phyloP scores from a whole-genome alignment of 2,329 filamentous ascomycete genomes.

The Lecanicillium sp. region DNA sequence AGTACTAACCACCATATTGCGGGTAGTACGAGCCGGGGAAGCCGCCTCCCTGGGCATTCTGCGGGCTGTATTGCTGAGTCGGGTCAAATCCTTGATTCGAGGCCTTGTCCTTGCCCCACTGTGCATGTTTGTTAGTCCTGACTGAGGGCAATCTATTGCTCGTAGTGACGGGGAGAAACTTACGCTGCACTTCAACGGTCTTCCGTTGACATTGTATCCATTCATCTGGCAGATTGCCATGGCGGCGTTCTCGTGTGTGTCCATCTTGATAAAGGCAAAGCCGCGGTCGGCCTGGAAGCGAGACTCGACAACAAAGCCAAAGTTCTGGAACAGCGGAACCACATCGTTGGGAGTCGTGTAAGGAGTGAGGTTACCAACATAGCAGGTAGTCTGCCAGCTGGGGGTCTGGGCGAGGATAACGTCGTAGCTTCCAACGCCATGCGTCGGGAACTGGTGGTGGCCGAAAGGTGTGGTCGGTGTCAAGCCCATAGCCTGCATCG shows the following conservation, averaged over 20 bases:
- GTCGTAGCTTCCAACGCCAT: conserved; percentile 94
- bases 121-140: conserved; percentile 26
- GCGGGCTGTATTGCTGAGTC: conserved; percentile 62
- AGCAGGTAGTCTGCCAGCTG: conserved; percentile 96
- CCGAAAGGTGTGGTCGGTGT: conserved; percentile 94
- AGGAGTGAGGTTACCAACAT: conserved; percentile 93
- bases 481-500: conserved; percentile 96
- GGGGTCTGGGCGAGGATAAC: conserved; percentile 95
- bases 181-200: conserved; percentile 97
- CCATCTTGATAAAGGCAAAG: conserved; percentile 99
- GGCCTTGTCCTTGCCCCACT: conserved; percentile 99
- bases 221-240: conserved; percentile 98
- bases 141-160: conserved; percentile 11
- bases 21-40: conserved; percentile 88
- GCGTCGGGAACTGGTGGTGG: conserved; percentile 95
- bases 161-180: conserved; percentile 32
- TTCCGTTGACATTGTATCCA: conserved; percentile 95
- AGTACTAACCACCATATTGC: conserved; percentile 80
- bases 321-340: conserved; percentile 97
- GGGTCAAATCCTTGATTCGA: conserved; percentile 74
- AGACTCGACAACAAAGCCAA: conserved; percentile 94
- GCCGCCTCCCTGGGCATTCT: conserved; percentile 62
- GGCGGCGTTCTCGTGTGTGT: conserved; percentile 93
- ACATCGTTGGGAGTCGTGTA: conserved; percentile 97
- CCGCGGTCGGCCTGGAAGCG: conserved; percentile 96